phyloP scores from a whole-genome alignment of 1,284 basidiomycete genomes.

The Ustilago curta region DNA sequence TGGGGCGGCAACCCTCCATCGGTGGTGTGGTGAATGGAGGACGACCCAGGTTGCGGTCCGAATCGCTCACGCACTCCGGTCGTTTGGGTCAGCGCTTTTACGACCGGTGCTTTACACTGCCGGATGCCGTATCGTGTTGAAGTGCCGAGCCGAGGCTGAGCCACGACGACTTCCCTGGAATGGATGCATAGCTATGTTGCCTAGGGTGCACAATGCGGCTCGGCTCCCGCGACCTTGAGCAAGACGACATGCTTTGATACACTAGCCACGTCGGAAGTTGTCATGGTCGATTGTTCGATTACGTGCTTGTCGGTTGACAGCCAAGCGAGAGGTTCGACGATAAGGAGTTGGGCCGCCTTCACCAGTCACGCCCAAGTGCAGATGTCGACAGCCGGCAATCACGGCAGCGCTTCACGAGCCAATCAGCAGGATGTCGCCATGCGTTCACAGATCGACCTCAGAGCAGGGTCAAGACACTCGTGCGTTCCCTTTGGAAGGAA shows the following conservation, averaged over 20 bases:
- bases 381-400: too few species aligned
- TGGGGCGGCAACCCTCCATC: neutral
- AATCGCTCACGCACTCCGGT: neutral
- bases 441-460: too few species aligned
- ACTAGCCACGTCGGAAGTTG: too few species aligned
- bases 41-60: constrained; percentile 4
- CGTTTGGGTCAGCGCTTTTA: neutral
- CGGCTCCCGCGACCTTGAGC: neutral
- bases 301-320: too few species aligned
- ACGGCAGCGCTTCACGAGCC: too few species aligned
- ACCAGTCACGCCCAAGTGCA: too few species aligned
- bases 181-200: neutral
- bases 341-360: too few species aligned
- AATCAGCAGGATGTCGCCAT: too few species aligned
- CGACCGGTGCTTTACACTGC: neutral
- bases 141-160: neutral
- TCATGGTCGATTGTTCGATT: too few species aligned
- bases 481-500: too few species aligned
- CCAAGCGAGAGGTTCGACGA: too few species aligned
- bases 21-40: neutral
- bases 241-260: neutral
- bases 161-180: neutral
- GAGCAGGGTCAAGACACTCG: too few species aligned
- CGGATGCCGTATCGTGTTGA: neutral
- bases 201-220: neutral